phyloP scores from a whole-genome alignment of 148 eudicot species.

The Fagopyrum homotropicum region DNA sequence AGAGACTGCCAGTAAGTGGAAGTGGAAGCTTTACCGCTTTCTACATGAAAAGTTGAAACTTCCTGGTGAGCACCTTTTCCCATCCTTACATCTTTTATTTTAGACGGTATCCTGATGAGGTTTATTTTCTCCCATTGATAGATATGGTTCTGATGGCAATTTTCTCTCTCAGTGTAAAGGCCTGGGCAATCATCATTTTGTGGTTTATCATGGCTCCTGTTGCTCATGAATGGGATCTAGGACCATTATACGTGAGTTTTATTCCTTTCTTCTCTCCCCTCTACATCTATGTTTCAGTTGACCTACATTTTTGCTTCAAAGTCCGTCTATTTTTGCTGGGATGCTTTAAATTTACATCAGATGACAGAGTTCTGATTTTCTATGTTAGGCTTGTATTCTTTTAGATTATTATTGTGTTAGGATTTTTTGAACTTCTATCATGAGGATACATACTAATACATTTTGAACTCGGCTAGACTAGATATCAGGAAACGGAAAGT shows the following conservation, averaged over 20 bases:
- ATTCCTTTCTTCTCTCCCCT: slow-evolving; percentile 7
- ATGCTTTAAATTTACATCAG: not conserved
- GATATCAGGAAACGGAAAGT: too few species aligned
- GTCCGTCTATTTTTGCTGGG: not conserved
- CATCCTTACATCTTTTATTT: not conserved
- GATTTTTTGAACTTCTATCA: too few species aligned
- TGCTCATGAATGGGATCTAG: slow-evolving; percentile 74
- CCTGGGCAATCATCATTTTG: slow-evolving; percentile 51
- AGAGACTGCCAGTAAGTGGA: slow-evolving; percentile 58
- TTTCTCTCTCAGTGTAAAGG: slow-evolving; percentile 80
- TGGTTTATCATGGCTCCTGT: slow-evolving; percentile 95
- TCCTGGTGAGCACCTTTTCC: slow-evolving; percentile 54
- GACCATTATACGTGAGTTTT: slow-evolving; percentile 84
- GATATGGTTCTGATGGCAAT: slow-evolving; percentile 86
- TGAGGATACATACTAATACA: too few species aligned
- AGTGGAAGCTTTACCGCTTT: slow-evolving; percentile 46
- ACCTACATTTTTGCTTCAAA: not conserved
- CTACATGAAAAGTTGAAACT: slow-evolving; percentile 59
- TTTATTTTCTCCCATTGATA: slow-evolving; percentile 25
- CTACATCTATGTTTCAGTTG: not conserved
- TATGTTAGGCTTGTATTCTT: too few species aligned
- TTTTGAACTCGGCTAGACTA: too few species aligned
- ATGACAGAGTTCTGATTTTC: too few species aligned
- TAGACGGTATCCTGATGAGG: slow-evolving; percentile 18
- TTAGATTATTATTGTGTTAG: too few species aligned